A percentile compares a stretch with the other conserved stretches of the same genome.
Conservation (phyloP, 2,329 filamentous ascomycete species). For the Aspergillus persii region DNA sequence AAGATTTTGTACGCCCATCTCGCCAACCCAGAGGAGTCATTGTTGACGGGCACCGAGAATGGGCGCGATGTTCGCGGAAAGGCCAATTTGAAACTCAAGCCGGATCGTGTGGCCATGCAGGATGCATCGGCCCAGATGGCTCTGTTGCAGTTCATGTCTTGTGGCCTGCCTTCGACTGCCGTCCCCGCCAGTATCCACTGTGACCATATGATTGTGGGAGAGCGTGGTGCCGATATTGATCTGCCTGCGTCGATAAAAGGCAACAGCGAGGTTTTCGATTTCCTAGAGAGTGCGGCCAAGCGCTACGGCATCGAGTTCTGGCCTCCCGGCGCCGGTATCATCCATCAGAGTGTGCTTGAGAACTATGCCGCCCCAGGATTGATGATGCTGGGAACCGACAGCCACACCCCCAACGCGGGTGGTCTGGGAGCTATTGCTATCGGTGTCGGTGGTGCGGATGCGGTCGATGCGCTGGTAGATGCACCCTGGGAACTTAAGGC, state of each 20-base stretch:
- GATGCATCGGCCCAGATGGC: slow-evolving; percentile 99
- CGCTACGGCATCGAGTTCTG: slow-evolving; percentile 95
- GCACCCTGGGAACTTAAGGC: slow-evolving; percentile 98
- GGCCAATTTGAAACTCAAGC: slow-evolving; percentile 94
- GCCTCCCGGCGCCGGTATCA: slow-evolving; percentile 90
- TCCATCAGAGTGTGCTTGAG: slow-evolving; percentile 96
- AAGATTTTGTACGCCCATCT: slow-evolving; percentile 98
- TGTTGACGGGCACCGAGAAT: slow-evolving; percentile 78
- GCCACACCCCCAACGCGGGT: slow-evolving; percentile 95
- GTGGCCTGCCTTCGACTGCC: slow-evolving; percentile 80
- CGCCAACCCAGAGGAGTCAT: slow-evolving; percentile 81
- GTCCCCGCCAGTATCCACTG: slow-evolving; percentile 98
- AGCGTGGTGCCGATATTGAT: slow-evolving; percentile 84
- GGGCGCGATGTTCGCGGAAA: slow-evolving; percentile 79
- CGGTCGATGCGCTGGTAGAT: slow-evolving; percentile 92
- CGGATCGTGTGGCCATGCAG: slow-evolving; percentile 97
- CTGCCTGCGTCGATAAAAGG: slow-evolving; percentile 79
- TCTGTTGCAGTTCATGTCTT: slow-evolving; percentile 97
- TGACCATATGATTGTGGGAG: slow-evolving; percentile 97
- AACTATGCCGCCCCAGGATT: slow-evolving; percentile 96
- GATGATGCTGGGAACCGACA: slow-evolving; percentile 99
- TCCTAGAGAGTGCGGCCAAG: slow-evolving; percentile 86
- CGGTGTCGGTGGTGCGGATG: slow-evolving; percentile 94
- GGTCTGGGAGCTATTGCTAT: slow-evolving; percentile 92
- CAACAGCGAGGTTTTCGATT: slow-evolving; percentile 97